Evolutionary conservation across 2,329 filamentous ascomycete genomes (phyloP).

Genomic region (Fusarium algeriense): DNA sequence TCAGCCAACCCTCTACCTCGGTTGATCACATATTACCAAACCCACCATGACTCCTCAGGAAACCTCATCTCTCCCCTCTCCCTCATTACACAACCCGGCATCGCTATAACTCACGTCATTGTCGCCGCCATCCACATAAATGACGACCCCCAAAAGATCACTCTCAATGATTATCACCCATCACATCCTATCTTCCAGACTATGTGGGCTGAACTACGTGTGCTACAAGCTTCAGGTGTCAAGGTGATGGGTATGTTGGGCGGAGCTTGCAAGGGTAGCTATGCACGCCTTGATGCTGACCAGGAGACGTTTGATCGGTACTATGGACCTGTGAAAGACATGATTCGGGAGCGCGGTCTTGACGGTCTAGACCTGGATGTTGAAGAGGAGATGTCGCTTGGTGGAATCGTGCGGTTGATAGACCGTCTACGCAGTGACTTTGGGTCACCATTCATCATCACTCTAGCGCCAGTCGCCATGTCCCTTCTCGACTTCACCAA

Average conservation of each 20-base stretch:
- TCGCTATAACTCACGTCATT: slow-evolving; percentile 81
- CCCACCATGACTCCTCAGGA: slow-evolving; percentile 61
- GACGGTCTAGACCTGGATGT: slow-evolving; percentile 84
- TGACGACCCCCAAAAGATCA: slow-evolving; percentile 72
- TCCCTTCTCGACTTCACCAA: slow-evolving; percentile 67
- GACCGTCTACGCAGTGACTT: slow-evolving; percentile 77
- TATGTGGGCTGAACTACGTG: slow-evolving; percentile 82
- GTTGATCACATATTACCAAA: slow-evolving; percentile 67
- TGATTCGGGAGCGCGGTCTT: slow-evolving; percentile 71
- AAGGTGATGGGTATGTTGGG: slow-evolving; percentile 90
- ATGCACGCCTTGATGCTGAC: slow-evolving; percentile 66
- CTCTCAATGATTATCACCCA: slow-evolving; percentile 83
- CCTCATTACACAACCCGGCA: slow-evolving; percentile 60
- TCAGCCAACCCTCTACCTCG: slow-evolving; percentile 55
- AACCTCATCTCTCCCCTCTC: slow-evolving; percentile 66
- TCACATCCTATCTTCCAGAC: slow-evolving; percentile 74
- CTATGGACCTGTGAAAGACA: slow-evolving; percentile 75
- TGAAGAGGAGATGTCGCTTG: slow-evolving; percentile 79
- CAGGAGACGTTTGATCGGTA: slow-evolving; percentile 76
- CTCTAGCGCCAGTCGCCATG: slow-evolving; percentile 84
- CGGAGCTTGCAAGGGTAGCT: slow-evolving; percentile 84
- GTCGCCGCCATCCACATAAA: slow-evolving; percentile 90
- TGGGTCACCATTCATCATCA: slow-evolving; percentile 78
- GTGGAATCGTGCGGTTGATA: slow-evolving; percentile 74
- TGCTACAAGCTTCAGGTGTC: slow-evolving; percentile 79